These are phyloP conservation scores for Phragmites australis DNA, from an alignment of 176 grass and related monocot genomes.

Conservation along the genomic window DNA sequence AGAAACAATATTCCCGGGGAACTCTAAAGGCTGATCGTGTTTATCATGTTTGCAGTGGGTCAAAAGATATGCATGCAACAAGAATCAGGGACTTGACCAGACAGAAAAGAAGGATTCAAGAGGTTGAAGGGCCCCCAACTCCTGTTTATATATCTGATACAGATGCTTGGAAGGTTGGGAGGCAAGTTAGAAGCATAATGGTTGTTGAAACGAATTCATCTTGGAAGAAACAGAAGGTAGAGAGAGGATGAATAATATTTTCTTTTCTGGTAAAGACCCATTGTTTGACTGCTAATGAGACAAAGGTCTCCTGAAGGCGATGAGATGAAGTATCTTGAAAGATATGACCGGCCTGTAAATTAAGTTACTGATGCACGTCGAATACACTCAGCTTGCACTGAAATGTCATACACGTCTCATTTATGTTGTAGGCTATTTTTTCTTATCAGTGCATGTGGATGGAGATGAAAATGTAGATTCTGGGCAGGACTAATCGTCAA, in stretches of 20 bases:
- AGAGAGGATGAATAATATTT: constrained; percentile 10
- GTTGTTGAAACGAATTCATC: constrained; percentile 28
- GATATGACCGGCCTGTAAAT: constrained; percentile 36
- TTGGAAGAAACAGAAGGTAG: constrained; percentile 45
- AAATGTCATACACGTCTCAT: not conserved
- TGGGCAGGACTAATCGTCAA: not conserved
- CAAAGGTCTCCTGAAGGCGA: not conserved
- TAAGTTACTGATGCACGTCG: not conserved
- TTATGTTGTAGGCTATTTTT: not conserved
- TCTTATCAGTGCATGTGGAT: not conserved
- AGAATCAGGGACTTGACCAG: constrained; percentile 39
- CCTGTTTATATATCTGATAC: constrained; percentile 13
- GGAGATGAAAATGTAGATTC: not conserved
- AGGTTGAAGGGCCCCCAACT: constrained; percentile 21
- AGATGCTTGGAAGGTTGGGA: constrained; percentile 37
- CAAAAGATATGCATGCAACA: constrained; percentile 12
- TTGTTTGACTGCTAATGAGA: constrained; percentile 7
- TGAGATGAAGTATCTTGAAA: constrained; percentile 4
- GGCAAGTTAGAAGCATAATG: constrained; percentile 29
- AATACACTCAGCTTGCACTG: constrained; percentile 19
- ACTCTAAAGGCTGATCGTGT: constrained; percentile 16
- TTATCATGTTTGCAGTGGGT: not conserved
- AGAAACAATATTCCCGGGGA: constrained; percentile 8
- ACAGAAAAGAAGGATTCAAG: constrained; percentile 55
- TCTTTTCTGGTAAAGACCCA: constrained; percentile 22